Evolutionary conservation across 140 eudicot genomes (phyloP).

Genomic region (Stevia rebaudiana): DNA sequence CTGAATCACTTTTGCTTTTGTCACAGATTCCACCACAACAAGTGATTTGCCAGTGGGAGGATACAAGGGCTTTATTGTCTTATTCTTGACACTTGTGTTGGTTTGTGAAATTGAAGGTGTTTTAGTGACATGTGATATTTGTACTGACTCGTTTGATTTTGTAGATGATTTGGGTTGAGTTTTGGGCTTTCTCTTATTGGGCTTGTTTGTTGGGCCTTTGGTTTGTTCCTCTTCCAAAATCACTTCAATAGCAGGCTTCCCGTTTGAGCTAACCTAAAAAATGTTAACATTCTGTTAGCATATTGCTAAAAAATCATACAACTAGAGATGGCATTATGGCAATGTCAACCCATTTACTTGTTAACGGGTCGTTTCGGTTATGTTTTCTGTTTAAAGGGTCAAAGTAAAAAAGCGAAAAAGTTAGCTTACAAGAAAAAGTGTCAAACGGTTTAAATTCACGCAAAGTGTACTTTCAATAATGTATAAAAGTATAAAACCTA

Average conservation of each 20-base stretch:
- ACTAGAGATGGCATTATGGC: not conserved
- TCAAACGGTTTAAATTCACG: not conserved
- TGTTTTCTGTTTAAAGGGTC: not conserved
- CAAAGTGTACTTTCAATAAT: not conserved
- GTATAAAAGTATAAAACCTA: not conserved
- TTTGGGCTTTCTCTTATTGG: constrained; percentile 32
- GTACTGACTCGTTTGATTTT: constrained; percentile 14
- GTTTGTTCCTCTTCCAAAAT: constrained; percentile 28
- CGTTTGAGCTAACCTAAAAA: constrained; percentile 39
- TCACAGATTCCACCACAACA: constrained; percentile 76
- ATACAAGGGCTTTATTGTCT: constrained; percentile 48
- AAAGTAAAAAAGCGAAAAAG: not conserved
- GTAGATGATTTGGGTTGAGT: constrained; percentile 23
- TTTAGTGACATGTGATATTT: constrained; percentile 25
- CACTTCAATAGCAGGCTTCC: constrained; percentile 29
- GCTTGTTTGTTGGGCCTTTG: constrained; percentile 26
- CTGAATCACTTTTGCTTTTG: constrained; percentile 95
- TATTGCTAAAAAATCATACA: not conserved
- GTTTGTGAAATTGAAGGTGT: constrained; percentile 25
- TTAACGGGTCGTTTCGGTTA: not conserved
- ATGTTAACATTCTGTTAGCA: constrained; percentile 26
- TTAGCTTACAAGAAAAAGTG: not conserved
- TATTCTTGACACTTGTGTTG: constrained; percentile 17
- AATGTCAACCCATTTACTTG: not conserved
- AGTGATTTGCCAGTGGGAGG: constrained; percentile 85